Evolutionary conservation across 1,284 basidiomycete genomes (phyloP), one percentile per base, ranked within the genome.

Genomic region (Neonothopanus nambi): DNA sequence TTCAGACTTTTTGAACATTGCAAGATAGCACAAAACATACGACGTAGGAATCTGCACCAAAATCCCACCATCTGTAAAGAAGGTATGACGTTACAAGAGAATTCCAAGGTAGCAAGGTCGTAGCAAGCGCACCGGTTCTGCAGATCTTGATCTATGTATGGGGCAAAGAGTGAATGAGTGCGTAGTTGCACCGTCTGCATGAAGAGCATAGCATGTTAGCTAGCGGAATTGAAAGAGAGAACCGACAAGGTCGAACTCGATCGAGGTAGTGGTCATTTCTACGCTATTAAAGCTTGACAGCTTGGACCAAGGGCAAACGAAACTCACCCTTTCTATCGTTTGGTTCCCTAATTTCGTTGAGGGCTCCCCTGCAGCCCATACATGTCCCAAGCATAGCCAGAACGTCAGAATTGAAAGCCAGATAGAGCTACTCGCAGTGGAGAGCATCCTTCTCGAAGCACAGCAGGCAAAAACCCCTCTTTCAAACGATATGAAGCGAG

Each of bases 81-180:
- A 11, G 15, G 26, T 21, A 37, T 33, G 45, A 30, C 48, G 9
- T 33, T 7, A 35, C 44, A n/a, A n/a, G 15, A 43, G 36, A 38
- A 28, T 5, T 33, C 30, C 18, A 33, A 8, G 5, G 51, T 2
- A 28, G 30, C n/a, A 18, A 11, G n/a, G 13, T 17, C n/a, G 28
- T n/a, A 39, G n/a, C 17, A 15, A n/a, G 63, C 80, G 52, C 55
- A 87, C 88, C 90, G 82, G 66, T 94, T 94, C 75, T 95, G 92
- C 18, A 94, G 75, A 70, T 94, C 91, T 61, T 90, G 84, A 72
- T 93, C 90, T 43, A 92, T 92, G 65, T 92, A 91, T 49, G 93
- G 93, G 18, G 91, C 81, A 65, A 85, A 89, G 66, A 95, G 69
- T 18, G 90, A 91, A 67, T 95, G 93, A 51, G 93, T 94, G 48